Conservation (phyloP, 441 rosid genomes). For the Isatis lusitanica region DNA sequence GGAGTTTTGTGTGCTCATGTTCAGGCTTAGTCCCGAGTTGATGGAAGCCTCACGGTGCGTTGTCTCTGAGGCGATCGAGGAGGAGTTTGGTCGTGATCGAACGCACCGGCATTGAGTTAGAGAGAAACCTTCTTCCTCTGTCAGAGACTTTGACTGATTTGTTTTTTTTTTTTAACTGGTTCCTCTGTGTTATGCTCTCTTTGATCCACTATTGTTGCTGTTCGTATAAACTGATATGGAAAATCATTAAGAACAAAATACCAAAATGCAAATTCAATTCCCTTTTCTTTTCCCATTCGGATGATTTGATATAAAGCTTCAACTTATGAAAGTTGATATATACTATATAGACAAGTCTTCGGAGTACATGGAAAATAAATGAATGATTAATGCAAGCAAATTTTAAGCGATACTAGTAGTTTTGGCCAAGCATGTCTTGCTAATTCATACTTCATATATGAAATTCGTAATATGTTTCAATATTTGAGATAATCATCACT, state of each 20-base stretch:
- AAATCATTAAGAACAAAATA: not conserved
- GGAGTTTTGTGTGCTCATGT: conserved; percentile 78
- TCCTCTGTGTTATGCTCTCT: not conserved
- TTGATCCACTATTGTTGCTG: conserved; percentile 11
- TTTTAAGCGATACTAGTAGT: not conserved
- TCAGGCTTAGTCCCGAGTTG: conserved; percentile 65
- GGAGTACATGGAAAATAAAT: not conserved
- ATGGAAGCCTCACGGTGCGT: conserved; percentile 55
- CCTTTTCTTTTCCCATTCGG: no score
- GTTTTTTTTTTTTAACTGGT: not conserved
- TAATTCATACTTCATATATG: not conserved
- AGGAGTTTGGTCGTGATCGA: conserved; percentile 37
- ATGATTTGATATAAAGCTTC: no score
- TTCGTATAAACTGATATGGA: not conserved
- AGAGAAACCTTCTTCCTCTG: not conserved
- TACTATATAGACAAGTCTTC: not conserved
- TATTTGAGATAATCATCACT: not conserved
- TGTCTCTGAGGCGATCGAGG: conserved; percentile 43
- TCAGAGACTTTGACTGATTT: conserved; percentile 19
- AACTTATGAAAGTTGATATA: not conserved
- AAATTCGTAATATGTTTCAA: not conserved
- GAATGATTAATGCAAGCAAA: not conserved
- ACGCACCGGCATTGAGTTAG: conserved; percentile 8
- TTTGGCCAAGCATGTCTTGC: not conserved
- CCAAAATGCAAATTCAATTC: not conserved